Conservation (phyloP, 306 rosid species). For the Astragalus glycyphyllos region DNA sequence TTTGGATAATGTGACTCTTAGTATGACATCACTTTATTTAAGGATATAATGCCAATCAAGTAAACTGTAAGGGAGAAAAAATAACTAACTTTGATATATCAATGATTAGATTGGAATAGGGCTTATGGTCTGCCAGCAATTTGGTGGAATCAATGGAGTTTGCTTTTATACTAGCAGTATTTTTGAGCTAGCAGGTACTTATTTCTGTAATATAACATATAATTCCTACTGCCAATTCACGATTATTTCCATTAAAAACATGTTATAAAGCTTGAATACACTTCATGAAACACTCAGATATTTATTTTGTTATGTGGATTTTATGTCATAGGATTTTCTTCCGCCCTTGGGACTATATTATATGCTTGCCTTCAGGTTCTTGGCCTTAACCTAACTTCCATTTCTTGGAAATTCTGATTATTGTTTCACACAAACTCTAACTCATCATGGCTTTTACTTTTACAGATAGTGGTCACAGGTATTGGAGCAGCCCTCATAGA, state of each 20-base stretch:
- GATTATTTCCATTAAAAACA: slow-evolving; percentile 11
- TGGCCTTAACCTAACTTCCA: slow-evolving; percentile 23
- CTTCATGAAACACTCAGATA: slow-evolving; percentile 32
- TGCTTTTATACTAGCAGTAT: slow-evolving; percentile 79
- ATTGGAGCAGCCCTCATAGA: slow-evolving; percentile 70
- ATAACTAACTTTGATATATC: slow-evolving; percentile 3
- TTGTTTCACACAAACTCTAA: slow-evolving; percentile 16
- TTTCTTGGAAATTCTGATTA: slow-evolving; percentile 2
- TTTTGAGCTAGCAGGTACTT: slow-evolving; percentile 80
- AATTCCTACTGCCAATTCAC: not conserved
- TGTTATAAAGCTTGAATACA: not conserved
- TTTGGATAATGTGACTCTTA: slow-evolving; percentile 20
- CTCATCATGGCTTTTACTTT: slow-evolving; percentile 25
- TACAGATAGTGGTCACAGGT: slow-evolving; percentile 70
- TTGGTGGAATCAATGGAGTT: slow-evolving; percentile 90
- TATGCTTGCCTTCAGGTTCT: slow-evolving; percentile 82
- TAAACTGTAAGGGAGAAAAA: not conserved
- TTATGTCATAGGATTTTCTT: slow-evolving; percentile 67
- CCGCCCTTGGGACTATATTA: slow-evolving; percentile 59
- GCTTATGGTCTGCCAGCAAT: slow-evolving; percentile 88
- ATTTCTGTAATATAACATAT: slow-evolving; percentile 9
- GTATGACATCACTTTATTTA: slow-evolving; percentile 34
- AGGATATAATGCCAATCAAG: not conserved
- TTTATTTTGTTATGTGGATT: slow-evolving; percentile 17
- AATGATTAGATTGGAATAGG: slow-evolving; percentile 81